Evolutionary conservation across 2,329 filamentous ascomycete genomes (phyloP).

Genomic region (Orbilia ellipsospora): DNA sequence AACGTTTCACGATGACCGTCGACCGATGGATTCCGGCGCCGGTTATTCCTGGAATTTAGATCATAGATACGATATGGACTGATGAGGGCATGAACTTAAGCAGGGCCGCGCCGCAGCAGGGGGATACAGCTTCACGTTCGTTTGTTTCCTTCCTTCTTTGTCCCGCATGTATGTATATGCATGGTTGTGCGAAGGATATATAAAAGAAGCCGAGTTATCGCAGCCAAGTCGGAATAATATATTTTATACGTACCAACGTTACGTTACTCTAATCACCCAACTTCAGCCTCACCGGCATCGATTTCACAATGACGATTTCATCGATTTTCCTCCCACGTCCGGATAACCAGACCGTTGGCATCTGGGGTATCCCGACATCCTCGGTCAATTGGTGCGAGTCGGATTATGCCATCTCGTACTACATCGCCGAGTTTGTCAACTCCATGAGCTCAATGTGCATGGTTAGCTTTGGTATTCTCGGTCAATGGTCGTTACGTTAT

Average conservation of each 20-base stretch:
- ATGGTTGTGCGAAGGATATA: background rate
- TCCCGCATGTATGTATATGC: background rate
- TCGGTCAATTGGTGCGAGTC: constrained; percentile 62
- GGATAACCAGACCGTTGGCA: constrained; percentile 87
- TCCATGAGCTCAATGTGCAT: constrained; percentile 41
- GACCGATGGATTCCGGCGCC: constrained; percentile 2
- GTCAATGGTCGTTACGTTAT: constrained; percentile 30
- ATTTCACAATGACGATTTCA: constrained; percentile 71
- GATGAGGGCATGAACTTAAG: background rate
- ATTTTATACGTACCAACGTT: background rate
- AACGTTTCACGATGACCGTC: background rate
- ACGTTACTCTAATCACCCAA: no score
- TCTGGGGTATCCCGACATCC: constrained; percentile 65
- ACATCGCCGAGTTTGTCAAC: constrained; percentile 54
- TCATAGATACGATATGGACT: background rate
- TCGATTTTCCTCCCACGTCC: constrained; percentile 88
- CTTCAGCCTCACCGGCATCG: background rate
- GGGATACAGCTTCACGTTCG: background rate
- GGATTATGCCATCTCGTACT: constrained; percentile 48
- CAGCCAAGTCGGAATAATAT: background rate
- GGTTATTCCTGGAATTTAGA: constrained; percentile 1
- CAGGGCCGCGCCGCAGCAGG: background rate
- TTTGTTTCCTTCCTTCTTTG: constrained; percentile 12
- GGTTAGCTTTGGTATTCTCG: constrained; percentile 43
- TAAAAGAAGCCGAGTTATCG: no score